Base-by-base conservation (phyloP, 805 yeast species). In the Lachancea kluyveri region DNA sequence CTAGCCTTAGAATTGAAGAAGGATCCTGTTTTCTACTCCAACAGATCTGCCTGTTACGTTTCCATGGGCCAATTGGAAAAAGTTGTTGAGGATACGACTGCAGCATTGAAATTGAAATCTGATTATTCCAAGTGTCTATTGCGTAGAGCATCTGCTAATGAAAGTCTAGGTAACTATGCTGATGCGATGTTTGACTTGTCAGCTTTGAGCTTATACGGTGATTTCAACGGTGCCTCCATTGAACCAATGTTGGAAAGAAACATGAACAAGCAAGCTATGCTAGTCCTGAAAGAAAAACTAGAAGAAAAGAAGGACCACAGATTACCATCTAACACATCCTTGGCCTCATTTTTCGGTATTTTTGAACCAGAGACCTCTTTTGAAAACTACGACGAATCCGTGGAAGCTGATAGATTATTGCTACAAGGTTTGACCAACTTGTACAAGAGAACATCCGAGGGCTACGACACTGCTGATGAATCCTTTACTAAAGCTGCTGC, bases 11-110 rank as follows among this genome's bases (percentile, higher is more conserved):
- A 67, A 33, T 68, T 85, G 52, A 79, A 80, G 54, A 61, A 69
- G 45, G 96, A 92, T 60, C 87, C 96, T 4, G 82, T 88, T 21
- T 92, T 73, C 64, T 90, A 79, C 65, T 86, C 96, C 40, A 92
- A 92, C 68, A 78, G 96, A 62, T 87, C 97, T 17, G 98, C 98
- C 11, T 90, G 96, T 62, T 83, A 83, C 63, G 82, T 88, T 31
- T 85, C 94, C 6, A 66, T 84, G 45, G 74, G 77, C 42, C 74
- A 87, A 41, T 77, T 75, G 55, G 86, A 84, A 48, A 79, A 86
- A 56, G 95, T 88, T 28, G 71, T 92, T 42, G 83, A 77, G 46
- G 96, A 87, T 58, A 82, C 96, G 36, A 75, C 95, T 13, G 72
- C 70, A 40, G 98, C 97, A 17, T 70, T 92, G 50, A 71, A 77